Conservation (phyloP, 176 grass and related monocot species). For the Eleusine coracana region DNA sequence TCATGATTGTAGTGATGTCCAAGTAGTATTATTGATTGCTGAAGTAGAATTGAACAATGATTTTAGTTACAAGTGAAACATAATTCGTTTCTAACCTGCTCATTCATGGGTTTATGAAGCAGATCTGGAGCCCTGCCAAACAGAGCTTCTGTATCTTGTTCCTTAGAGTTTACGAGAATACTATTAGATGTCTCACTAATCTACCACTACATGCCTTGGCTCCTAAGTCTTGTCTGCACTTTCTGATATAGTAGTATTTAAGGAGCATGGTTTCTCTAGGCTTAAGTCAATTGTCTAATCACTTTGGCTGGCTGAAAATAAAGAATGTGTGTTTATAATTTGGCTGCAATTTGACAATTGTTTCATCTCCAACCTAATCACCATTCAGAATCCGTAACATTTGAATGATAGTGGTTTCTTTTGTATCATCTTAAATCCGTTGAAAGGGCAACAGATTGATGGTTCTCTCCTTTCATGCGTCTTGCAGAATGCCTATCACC, state of each 20-base stretch:
- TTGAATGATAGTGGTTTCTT: constrained; percentile 10
- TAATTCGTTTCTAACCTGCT: background rate
- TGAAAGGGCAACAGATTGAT: constrained; percentile 3
- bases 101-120: background rate
- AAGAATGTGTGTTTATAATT: background rate
- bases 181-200: background rate
- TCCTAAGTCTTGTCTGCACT: background rate
- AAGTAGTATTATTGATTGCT: background rate
- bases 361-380: background rate
- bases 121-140: background rate
- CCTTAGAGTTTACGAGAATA: background rate
- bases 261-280: background rate
- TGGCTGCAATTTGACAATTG: background rate
- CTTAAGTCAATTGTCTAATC: background rate
- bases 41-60: background rate
- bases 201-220: background rate
- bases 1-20: background rate
- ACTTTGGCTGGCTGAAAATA: background rate
- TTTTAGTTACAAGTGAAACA: background rate
- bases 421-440: background rate
- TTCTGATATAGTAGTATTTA: background rate
- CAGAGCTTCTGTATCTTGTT: background rate
- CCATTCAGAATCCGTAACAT: background rate
- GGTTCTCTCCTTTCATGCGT: background rate
- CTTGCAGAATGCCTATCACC: constrained; percentile 29